These are phyloP conservation scores for Scedosporium dehoogii DNA, from an alignment of 2,329 filamentous ascomycete genomes.

Conservation along the genomic window DNA sequence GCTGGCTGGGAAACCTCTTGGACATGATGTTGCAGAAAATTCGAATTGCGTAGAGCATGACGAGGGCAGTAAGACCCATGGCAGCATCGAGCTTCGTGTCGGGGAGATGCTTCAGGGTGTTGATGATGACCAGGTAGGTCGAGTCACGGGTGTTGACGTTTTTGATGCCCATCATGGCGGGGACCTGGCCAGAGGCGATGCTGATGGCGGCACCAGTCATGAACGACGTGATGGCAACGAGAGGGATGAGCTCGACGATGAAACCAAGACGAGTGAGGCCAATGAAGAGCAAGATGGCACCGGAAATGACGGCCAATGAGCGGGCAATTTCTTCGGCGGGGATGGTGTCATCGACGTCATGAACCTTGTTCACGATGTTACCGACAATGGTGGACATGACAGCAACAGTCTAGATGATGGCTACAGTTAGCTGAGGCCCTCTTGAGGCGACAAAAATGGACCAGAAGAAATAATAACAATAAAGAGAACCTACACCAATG, in stretches of 20 bases:
- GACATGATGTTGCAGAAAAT: constrained; percentile 51
- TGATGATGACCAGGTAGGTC: constrained; percentile 39
- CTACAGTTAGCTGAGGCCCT: constrained; percentile 25
- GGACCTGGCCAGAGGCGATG: constrained; percentile 39
- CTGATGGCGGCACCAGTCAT: constrained; percentile 43
- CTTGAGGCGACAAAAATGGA: not conserved
- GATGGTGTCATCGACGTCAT: constrained; percentile 26
- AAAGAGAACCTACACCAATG: constrained; percentile 42
- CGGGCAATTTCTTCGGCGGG: constrained; percentile 34
- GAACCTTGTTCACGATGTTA: constrained; percentile 32
- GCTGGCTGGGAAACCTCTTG: constrained; percentile 53
- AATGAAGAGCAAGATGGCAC: constrained; percentile 36
- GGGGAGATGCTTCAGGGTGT: constrained; percentile 35
- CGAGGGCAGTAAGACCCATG: constrained; percentile 59
- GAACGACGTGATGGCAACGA: constrained; percentile 42
- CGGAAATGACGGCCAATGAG: constrained; percentile 36
- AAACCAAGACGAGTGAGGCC: constrained; percentile 41
- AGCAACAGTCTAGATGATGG: constrained; percentile 31
- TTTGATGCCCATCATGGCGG: constrained; percentile 39
- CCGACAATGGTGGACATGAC: constrained; percentile 44
- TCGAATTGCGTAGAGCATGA: constrained; percentile 59
- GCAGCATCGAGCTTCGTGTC: constrained; percentile 57
- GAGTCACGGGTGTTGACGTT: constrained; percentile 38
- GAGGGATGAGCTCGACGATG: constrained; percentile 44
- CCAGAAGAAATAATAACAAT: constrained; percentile 34